A percentile compares a stretch with the other conserved stretches of the same genome.
These are phyloP conservation scores for Cinchona pubescens DNA, from an alignment of 257 asterid species.

Conservation along the genomic window DNA sequence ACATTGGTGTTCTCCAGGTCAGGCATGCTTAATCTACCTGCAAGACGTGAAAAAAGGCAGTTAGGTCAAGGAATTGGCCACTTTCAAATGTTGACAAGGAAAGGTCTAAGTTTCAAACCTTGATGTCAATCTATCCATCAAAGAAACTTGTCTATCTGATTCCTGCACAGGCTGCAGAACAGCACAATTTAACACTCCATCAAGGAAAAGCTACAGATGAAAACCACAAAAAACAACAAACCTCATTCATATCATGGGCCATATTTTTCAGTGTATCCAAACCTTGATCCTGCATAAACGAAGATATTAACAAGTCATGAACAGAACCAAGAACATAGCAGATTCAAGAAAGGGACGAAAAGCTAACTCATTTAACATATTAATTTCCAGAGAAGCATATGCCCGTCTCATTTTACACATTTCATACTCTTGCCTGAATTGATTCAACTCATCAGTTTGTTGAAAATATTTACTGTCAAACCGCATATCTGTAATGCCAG, in stretches of 20 bases:
- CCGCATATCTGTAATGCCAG: slow-evolving; percentile 66
- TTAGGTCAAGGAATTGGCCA: slow-evolving; percentile 9
- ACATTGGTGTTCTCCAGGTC: slow-evolving; percentile 95
- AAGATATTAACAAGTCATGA: slow-evolving; percentile 9
- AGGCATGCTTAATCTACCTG: slow-evolving; percentile 96
- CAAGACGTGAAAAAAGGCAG: slow-evolving; percentile 20
- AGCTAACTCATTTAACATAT: not conserved
- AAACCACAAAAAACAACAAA: slow-evolving; percentile 31
- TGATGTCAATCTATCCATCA: slow-evolving; percentile 94
- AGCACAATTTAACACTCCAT: slow-evolving; percentile 9
- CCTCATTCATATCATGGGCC: slow-evolving; percentile 99
- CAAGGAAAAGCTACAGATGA: slow-evolving; percentile 18
- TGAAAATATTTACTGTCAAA: slow-evolving; percentile 86
- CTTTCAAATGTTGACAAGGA: not conserved
- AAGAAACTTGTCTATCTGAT: slow-evolving; percentile 94
- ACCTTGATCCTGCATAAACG: slow-evolving; percentile 74
- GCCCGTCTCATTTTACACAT: slow-evolving; percentile 97
- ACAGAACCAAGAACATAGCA: slow-evolving; percentile 10
- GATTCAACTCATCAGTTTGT: slow-evolving; percentile 88
- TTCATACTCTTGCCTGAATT: slow-evolving; percentile 91
- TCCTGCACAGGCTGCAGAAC: slow-evolving; percentile 54
- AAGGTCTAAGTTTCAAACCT: slow-evolving; percentile 47
- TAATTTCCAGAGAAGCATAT: slow-evolving; percentile 32
- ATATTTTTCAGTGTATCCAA: slow-evolving; percentile 87
- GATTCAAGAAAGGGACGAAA: no score